Evolutionary conservation across 306 rosid species (phyloP), one percentile per base, ranked within the genome.

Genomic region (Biancaea sappan): DNA sequence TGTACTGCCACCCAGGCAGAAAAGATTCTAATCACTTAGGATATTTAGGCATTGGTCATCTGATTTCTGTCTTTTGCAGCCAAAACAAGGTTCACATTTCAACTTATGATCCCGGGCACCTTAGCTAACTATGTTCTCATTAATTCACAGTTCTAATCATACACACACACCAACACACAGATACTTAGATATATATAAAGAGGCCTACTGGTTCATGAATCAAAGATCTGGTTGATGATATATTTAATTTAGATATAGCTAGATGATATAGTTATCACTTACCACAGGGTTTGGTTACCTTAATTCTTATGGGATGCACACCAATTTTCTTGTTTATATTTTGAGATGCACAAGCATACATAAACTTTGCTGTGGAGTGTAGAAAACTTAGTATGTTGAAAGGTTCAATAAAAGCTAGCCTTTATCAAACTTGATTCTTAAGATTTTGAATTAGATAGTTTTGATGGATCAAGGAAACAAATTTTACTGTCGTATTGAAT

Each of bases 31-130:
- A 58, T 72, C 54, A 43, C 41, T 38, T 25, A 34, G 5, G 43
- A 38, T 53, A 70, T 53, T 70, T 31, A 4, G 1, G 4, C 10
- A 13, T 61, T 58, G 57, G 21, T 70, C 16, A 13, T 74, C 43
- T 61, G 60, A 73, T 35, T 43, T n/a, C 32, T 53, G 38, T 18
- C 43, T 57, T 74, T 62, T 65, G 70, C 51, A 16, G 60, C 14
- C 62, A 64, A 47, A 26, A 21, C 8, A 67, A 56, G 65, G n/a
- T n/a, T 21, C 46, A 12, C 24, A 61, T 52, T 66, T 77, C 67
- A 48, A 38, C 29, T 58, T 19, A 51, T 72, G 46, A 3, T 15
- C 38, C 66, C 48, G 51, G 18, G 37, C 37, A 4, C 26, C 74
- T 34, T 26, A 6, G 44, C 51, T 34, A n/a, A n/a, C n/a, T n/a